Base-by-base conservation (phyloP, 805 yeast species). In the Ogataea pini region DNA sequence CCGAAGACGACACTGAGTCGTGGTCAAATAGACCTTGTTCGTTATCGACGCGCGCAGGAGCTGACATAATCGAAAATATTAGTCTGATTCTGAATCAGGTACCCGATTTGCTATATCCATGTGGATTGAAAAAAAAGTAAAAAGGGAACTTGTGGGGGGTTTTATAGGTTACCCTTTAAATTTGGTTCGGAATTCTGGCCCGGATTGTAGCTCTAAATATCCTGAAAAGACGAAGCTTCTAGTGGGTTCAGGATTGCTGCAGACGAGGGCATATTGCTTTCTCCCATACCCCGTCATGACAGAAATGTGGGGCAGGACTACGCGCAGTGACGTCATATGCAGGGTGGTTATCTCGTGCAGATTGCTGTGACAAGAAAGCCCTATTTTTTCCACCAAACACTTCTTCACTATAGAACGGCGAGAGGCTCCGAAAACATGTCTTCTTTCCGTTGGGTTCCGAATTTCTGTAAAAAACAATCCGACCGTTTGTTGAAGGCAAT, bases 1-100 rank as follows among this genome's bases (percentile, higher is more conserved):
- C 48, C 4, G 51, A 50, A 3, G 54, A 50, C 1, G 53, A 33
- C 12, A 36, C 44, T 7, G 53, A 48, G 14, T 45, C 51, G 18
- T 47, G 22, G 12, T 38, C 54, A 37, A 54, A 49, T 7, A 52
- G 48, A 7, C 52, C 54, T 18, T 36, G 18, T 10, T 41, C n/a
- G 10, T 25, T 12, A 12, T 42, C 22, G 8, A 17, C 14, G 18
- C 29, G 47, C 7, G 33, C 41, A 10, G 13, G 14, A 5, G 36
- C 12, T 9, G 45, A 44, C 50, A 43, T 45, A 18, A 8, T 17
- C 18, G 7, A 22, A 22, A 6, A n/a, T n/a, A n/a, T n/a, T n/a
- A n/a, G 25, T 22, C 8, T 22, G 25, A 22, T 14, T 32, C n/a
- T n/a, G 9, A 14, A 17, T n/a, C 7, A 10, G 32, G 7, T 28